Evolutionary conservation across 2,329 filamentous ascomycete species (phyloP).

Genomic region (Penicillium sp.): DNA sequence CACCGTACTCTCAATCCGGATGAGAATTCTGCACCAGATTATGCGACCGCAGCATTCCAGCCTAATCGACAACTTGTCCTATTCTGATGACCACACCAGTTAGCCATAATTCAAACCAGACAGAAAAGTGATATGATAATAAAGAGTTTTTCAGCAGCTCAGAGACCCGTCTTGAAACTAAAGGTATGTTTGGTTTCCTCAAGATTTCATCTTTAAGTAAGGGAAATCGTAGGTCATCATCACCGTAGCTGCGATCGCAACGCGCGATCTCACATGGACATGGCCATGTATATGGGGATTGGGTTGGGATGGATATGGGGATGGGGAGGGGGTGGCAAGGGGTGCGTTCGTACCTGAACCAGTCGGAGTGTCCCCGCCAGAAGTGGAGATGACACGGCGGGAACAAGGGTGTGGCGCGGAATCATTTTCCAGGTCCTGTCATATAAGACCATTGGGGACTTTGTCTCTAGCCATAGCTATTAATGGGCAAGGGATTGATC

Average conservation of each 20-base stretch:
- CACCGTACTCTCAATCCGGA: no score
- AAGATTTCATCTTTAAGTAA: slow-evolving; percentile 17
- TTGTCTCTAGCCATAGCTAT: no score
- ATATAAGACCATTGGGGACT: not conserved
- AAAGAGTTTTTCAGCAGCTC: slow-evolving; percentile 14
- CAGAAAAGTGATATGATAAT: not conserved
- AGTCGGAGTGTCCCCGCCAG: slow-evolving; percentile 9
- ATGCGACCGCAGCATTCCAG: no score
- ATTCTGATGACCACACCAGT: slow-evolving; percentile 1
- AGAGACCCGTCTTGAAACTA: slow-evolving; percentile 32
- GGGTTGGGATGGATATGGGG: not conserved
- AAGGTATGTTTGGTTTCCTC: slow-evolving; percentile 23
- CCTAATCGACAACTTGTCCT: not conserved
- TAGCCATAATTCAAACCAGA: not conserved
- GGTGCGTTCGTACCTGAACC: slow-evolving; percentile 18
- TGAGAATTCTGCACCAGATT: no score
- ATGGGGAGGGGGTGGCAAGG: not conserved
- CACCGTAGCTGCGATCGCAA: slow-evolving; percentile 13
- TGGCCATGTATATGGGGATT: not conserved
- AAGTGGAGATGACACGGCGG: slow-evolving; percentile 6
- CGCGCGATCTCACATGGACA: not conserved
- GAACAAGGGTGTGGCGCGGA: slow-evolving; percentile 3
- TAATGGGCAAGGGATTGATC: not conserved
- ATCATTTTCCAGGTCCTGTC: not conserved
- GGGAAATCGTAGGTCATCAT: slow-evolving; percentile 20